Percentiles rank a stretch among this genome's conserved stretches.
Conservation (phyloP, 495 filamentous ascomycete species). For the Umbilicaria muhlenbergii region DNA sequence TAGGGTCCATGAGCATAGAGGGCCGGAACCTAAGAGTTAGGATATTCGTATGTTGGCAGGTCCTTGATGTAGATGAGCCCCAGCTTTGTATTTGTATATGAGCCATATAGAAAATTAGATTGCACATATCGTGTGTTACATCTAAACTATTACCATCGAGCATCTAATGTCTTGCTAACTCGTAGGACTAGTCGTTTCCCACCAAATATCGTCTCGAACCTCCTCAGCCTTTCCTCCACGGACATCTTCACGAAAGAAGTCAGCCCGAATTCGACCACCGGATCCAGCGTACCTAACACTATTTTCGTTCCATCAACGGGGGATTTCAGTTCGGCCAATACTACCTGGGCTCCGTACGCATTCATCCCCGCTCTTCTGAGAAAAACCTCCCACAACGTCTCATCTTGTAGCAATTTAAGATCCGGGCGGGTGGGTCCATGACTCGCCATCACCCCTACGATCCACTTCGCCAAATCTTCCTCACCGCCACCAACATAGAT, state of each 20-base stretch:
- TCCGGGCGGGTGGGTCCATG: slow-evolving; percentile 4
- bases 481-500: slow-evolving; percentile 42
- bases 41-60: too few relatives aligned
- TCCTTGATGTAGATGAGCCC: too few relatives aligned
- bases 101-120: too few relatives aligned
- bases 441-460: slow-evolving; percentile 30
- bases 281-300: not conserved
- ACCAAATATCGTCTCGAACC: slow-evolving; percentile 19
- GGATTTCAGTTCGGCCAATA: slow-evolving; percentile 36
- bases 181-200: slow-evolving; percentile 9
- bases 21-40: too few relatives aligned
- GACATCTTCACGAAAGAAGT: slow-evolving; percentile 43
- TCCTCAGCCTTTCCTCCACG: slow-evolving; percentile 19
- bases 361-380: slow-evolving; percentile 62
- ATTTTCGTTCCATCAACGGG: slow-evolving; percentile 12
- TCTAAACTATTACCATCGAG: slow-evolving; percentile 7
- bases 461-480: slow-evolving; percentile 40
- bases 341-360: slow-evolving; percentile 60
- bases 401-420: slow-evolving; percentile 11
- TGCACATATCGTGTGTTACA: not conserved
- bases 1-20: too few relatives aligned
- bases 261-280: slow-evolving; percentile 26
- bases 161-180: slow-evolving; percentile 9
- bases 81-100: too few relatives aligned
- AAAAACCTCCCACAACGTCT: slow-evolving; percentile 61